Conservation (phyloP, 768 basidiomycete genomes). For the Jaapia argillacea region DNA sequence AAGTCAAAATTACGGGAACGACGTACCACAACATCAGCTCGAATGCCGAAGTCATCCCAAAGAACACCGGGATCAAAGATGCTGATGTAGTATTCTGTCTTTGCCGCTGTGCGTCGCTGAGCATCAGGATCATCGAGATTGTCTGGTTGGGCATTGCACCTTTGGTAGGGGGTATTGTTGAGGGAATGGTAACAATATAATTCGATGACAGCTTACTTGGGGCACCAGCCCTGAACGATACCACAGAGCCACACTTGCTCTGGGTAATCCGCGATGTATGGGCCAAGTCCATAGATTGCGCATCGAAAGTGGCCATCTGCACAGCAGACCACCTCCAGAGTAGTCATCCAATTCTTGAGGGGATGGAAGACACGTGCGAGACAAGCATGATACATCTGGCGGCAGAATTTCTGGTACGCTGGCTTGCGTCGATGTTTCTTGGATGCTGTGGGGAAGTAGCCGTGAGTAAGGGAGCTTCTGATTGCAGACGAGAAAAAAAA, state of each 20-base stretch:
- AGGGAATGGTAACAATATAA: too few species aligned
- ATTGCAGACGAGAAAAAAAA: conserved; percentile 1
- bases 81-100: conserved; percentile 14
- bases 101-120: conserved; percentile 8
- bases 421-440: conserved; percentile 4
- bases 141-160: conserved; percentile 5
- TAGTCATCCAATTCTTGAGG: conserved; percentile 10
- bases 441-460: conserved; percentile 4
- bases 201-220: too few species aligned
- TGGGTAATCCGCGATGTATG: conserved; percentile 14
- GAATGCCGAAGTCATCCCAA: conserved; percentile 24
- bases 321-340: conserved; percentile 9
- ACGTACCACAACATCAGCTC: conserved; percentile 22
- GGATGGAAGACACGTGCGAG: conserved; percentile 8
- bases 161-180: too few species aligned
- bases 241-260: conserved; percentile 10
- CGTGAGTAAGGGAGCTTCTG: background rate
- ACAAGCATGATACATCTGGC: conserved; percentile 13
- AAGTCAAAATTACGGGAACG: background rate
- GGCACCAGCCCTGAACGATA: conserved; percentile 12
- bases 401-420: conserved; percentile 10
- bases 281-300: conserved; percentile 12
- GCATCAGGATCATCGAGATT: conserved; percentile 18
- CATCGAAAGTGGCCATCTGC: conserved; percentile 12
- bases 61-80: conserved; percentile 11